Conservation (phyloP, 305 asterid species). For the Rubia tinctorum region DNA sequence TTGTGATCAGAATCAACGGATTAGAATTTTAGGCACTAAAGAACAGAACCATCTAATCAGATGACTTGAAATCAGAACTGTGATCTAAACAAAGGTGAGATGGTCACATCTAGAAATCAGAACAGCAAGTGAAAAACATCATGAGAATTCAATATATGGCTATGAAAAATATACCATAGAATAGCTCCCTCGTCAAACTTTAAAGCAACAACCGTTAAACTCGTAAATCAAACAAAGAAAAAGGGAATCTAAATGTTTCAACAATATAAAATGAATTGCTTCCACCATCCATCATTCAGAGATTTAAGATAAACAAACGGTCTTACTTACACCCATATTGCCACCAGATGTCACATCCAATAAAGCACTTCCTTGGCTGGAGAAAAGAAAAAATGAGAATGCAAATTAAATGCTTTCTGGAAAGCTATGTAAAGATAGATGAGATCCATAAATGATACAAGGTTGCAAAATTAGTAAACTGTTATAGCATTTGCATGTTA, state of each 20-base stretch:
- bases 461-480: background rate
- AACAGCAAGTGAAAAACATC: slow-evolving; percentile 30
- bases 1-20: no score
- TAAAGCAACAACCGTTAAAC: no score
- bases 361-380: slow-evolving; percentile 89
- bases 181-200: background rate
- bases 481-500: background rate
- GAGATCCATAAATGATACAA: background rate
- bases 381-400: slow-evolving; percentile 21
- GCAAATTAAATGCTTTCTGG: slow-evolving; percentile 14
- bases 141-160: slow-evolving; percentile 80
- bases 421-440: background rate
- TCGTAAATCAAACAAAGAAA: no score
- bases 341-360: slow-evolving; percentile 82
- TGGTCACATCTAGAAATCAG: no score
- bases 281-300: background rate
- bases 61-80: no score
- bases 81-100: no score
- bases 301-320: background rate
- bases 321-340: slow-evolving; percentile 75
- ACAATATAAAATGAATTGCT: background rate
- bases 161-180: slow-evolving; percentile 44
- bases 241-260: background rate
- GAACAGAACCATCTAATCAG: no score
- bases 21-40: no score